These are phyloP conservation scores for Pleurotus citrinopileatus DNA, from an alignment of 768 basidiomycete species.

Conservation along the genomic window DNA sequence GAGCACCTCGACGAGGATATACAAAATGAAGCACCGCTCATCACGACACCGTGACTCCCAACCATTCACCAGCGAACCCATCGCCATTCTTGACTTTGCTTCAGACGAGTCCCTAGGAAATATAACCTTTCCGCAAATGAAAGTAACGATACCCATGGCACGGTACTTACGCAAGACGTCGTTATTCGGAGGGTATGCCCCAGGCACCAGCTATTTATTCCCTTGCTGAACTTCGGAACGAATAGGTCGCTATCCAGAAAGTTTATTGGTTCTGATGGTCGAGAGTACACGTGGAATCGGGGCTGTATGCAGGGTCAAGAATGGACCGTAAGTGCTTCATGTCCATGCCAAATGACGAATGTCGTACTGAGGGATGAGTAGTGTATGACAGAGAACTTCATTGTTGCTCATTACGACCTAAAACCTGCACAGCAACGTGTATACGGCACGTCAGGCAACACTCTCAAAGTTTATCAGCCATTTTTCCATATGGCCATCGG, in stretches of 20 bases:
- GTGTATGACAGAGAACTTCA: conserved; percentile 51
- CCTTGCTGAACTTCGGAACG: not conserved
- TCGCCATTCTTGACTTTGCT: conserved; percentile 59
- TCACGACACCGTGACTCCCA: conserved; percentile 55
- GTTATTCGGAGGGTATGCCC: conserved; percentile 62
- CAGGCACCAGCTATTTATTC: conserved; percentile 9
- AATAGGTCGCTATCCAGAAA: conserved; percentile 64
- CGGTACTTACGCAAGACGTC: conserved; percentile 63
- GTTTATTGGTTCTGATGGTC: conserved; percentile 66
- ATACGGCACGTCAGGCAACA: conserved; percentile 49
- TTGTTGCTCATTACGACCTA: conserved; percentile 21
- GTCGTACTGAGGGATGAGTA: too few relatives aligned
- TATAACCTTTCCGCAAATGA: conserved; percentile 44
- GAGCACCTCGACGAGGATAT: conserved; percentile 48
- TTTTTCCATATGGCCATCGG: conserved; percentile 35
- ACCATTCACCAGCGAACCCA: conserved; percentile 50
- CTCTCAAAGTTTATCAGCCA: conserved; percentile 43
- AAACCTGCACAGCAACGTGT: conserved; percentile 35
- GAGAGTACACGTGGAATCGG: conserved; percentile 69
- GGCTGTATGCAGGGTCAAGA: conserved; percentile 56
- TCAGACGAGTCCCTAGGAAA: conserved; percentile 57
- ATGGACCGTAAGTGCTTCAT: conserved; percentile 63
- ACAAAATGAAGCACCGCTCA: conserved; percentile 64
- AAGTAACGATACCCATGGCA: conserved; percentile 53
- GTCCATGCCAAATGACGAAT: conserved; percentile 5